A percentile compares a stretch with the other conserved stretches of the same genome.
Conservation (phyloP, 345 rosid genomes). For the Heritiera littoralis region DNA sequence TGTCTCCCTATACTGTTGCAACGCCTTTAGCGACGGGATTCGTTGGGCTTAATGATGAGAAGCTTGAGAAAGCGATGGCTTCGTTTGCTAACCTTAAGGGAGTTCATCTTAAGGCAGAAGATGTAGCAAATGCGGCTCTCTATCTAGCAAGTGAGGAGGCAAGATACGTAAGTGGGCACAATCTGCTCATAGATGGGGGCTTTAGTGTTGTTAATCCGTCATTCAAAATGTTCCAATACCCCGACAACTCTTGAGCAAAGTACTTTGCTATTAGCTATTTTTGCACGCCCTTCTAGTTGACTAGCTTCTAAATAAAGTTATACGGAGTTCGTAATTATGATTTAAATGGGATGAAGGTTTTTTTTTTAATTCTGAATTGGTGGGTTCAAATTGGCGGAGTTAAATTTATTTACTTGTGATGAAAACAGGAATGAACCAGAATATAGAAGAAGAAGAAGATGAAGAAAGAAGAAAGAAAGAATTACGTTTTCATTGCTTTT, state of each 20-base stretch:
- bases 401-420: too few relatives aligned
- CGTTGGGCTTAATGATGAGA: constrained; percentile 27
- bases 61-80: constrained; percentile 34
- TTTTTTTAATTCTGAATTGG: too few relatives aligned
- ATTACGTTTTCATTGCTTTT: too few relatives aligned
- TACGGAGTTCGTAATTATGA: neutral
- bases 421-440: too few relatives aligned
- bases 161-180: constrained; percentile 28
- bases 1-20: constrained; percentile 22
- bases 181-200: constrained; percentile 35
- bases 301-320: too few relatives aligned
- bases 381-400: too few relatives aligned
- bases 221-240: constrained; percentile 18
- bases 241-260: constrained; percentile 9
- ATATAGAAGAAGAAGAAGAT: too few relatives aligned
- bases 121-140: constrained; percentile 32
- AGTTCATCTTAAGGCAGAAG: constrained; percentile 20
- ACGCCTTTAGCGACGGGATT: constrained; percentile 41
- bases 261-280: neutral
- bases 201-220: constrained; percentile 22
- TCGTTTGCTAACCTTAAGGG: constrained; percentile 28
- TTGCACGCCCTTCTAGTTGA: neutral
- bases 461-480: too few relatives aligned
- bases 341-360: neutral
- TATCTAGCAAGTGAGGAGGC: constrained; percentile 35